Conservation (phyloP, 2,329 filamentous ascomycete genomes). For the Microascus cirrosus region DNA sequence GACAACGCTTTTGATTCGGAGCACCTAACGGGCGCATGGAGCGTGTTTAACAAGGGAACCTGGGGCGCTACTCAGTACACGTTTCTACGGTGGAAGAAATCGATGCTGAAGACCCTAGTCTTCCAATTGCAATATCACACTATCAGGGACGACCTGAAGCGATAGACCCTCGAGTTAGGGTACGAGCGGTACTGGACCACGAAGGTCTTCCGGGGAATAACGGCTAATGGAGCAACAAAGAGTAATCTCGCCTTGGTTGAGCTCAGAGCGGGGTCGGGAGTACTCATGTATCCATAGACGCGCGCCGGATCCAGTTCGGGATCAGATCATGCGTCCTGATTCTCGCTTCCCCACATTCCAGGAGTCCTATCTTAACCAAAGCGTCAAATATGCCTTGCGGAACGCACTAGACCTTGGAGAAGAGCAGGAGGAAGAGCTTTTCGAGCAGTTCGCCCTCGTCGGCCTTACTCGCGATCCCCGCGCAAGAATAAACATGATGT, state of each 20-base stretch:
- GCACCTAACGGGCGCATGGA: conserved; percentile 10
- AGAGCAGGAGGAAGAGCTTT: conserved; percentile 11
- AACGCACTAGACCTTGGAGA: conserved; percentile 16
- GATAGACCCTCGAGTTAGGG: conserved; percentile 12
- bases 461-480: conserved; percentile 16
- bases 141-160: conserved; percentile 14
- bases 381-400: conserved; percentile 15
- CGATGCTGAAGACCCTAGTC: conserved; percentile 14
- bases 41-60: conserved; percentile 10
- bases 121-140: conserved; percentile 16
- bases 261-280: conserved; percentile 1
- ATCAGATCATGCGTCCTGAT: conserved; percentile 18
- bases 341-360: conserved; percentile 16
- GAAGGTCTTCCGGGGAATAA: background rate
- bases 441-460: conserved; percentile 12
- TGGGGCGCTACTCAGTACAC: conserved; percentile 9
- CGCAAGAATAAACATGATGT: conserved; percentile 16
- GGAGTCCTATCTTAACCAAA: conserved; percentile 16
- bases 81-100: conserved; percentile 14
- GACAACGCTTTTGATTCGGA: conserved; percentile 13
- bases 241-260: background rate
- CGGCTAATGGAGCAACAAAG: background rate
- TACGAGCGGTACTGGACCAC: conserved; percentile 9
- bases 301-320: conserved; percentile 12
- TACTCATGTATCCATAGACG: conserved; percentile 8